Evolutionary conservation across 495 filamentous ascomycete genomes (phyloP), one percentile per base, ranked within the genome.

Genomic region (Annulohypoxylon bovei): DNA sequence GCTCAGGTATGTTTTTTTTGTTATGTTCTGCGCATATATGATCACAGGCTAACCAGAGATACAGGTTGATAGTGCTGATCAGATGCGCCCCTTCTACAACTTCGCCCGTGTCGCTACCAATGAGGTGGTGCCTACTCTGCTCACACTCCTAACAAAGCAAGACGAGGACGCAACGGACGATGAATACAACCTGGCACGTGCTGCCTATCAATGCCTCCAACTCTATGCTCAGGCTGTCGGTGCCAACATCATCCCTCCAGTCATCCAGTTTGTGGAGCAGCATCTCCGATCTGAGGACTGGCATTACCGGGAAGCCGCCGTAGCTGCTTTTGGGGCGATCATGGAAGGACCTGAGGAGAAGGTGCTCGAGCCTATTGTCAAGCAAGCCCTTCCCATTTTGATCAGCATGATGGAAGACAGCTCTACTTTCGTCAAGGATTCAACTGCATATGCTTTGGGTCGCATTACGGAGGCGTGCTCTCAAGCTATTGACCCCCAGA

Each of bases 291-390:
- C 86, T 62, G 93, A 95, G 57, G 92, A 97, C 76, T 99, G 95
- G 95, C 93, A 94, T 75, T 85, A 87, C 65, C 88, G 95, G 32
- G 95, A 99, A 83, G 95, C 95, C 30, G 94, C 95, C 8, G 95
- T 98, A 9, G 96, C 95, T 57, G 94, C 95, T n/a, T 98, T 99
- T 71, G 96, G 95, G 62, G 95, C 93, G 50, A 98, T 99, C 68
- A 98, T 99, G 95, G 95, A 98, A 75, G 95, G 95, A 20, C 95
- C 95, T 1, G 94, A 98, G 40, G 91, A 94, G 76, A 92, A 90
- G 77, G 82, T 92, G 40, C 82, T 99, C 59, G 93, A 95, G 67
- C 93, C 93, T 33, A 87, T 98, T 58, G 91, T 99, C 77, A 97
- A 97, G 83, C 93, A 97, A 76, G 96, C 93, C 47, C 86, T 98